phyloP scores from a whole-genome alignment of 1,139 yeast genomes.

The Komagataea norvegica region DNA sequence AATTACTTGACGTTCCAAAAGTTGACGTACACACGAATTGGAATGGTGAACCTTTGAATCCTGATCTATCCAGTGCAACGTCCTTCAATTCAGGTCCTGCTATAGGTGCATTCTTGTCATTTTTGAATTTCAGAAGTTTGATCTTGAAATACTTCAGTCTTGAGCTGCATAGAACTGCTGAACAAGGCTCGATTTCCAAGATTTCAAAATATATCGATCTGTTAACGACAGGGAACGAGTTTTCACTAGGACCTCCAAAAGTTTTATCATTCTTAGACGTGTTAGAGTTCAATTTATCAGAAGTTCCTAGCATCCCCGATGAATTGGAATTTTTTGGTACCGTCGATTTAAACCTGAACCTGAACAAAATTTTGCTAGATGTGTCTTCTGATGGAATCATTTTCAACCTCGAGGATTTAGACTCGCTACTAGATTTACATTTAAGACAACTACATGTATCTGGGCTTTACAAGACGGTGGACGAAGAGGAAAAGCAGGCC shows the following conservation, averaged over 20 bases:
- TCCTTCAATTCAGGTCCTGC: constrained; percentile 34
- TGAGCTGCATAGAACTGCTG: constrained; percentile 62
- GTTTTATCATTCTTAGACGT: constrained; percentile 67
- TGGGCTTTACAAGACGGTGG: constrained; percentile 20
- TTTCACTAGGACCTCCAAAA: constrained; percentile 46
- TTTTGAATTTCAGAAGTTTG: constrained; percentile 57
- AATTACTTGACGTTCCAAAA: constrained; percentile 47
- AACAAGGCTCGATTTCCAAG: constrained; percentile 47
- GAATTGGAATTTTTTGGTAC: constrained; percentile 31
- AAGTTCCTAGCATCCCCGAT: constrained; percentile 28
- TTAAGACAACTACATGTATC: constrained; percentile 19
- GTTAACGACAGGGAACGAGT: constrained; percentile 39
- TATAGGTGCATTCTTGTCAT: constrained; percentile 55
- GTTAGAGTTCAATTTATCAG: constrained; percentile 45
- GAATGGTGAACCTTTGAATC: constrained; percentile 45
- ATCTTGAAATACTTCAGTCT: constrained; percentile 65
- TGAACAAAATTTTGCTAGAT: constrained; percentile 26
- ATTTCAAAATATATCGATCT: constrained; percentile 49
- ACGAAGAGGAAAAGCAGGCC: constrained; percentile 15
- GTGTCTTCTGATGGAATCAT: constrained; percentile 27
- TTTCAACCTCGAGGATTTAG: constrained; percentile 30
- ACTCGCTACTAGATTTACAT: constrained; percentile 29
- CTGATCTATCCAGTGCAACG: constrained; percentile 37
- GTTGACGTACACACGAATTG: constrained; percentile 45
- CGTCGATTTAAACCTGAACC: constrained; percentile 35